A percentile compares a stretch with the other conserved stretches of the same genome.
These are phyloP conservation scores for Nigrospora sphaerica DNA, from an alignment of 2,329 filamentous ascomycete genomes.

Conservation along the genomic window DNA sequence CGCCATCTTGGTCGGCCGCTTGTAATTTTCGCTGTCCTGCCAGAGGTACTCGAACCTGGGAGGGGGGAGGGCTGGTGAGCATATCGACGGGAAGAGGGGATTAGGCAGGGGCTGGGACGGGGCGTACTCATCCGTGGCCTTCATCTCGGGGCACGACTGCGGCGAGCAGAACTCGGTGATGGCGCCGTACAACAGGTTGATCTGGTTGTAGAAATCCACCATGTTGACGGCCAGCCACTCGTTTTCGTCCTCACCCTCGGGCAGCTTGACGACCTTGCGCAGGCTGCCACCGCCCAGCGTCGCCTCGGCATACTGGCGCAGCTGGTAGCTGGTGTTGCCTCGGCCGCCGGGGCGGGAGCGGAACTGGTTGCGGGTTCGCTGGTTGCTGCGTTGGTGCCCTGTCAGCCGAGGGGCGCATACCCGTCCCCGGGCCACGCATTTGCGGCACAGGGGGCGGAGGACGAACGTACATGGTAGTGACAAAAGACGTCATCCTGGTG, in stretches of 20 bases:
- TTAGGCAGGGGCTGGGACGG: neutral
- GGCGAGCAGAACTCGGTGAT: conserved; percentile 99
- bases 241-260: conserved; percentile 94
- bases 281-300: conserved; percentile 91
- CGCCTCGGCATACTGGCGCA: conserved; percentile 96
- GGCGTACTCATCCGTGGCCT: conserved; percentile 92
- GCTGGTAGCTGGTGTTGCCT: conserved; percentile 78
- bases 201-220: conserved; percentile 99
- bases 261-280: conserved; percentile 91
- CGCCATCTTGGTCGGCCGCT: conserved; percentile 95
- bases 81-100: neutral
- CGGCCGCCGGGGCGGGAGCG: conserved; percentile 79
- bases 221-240: conserved; percentile 99
- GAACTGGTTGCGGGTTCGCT: conserved; percentile 84
- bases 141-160: conserved; percentile 97
- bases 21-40: conserved; percentile 93
- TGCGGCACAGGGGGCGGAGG: conserved; percentile 12
- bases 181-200: conserved; percentile 96
- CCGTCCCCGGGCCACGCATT: conserved; percentile 5
- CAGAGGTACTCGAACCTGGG: conserved; percentile 92
- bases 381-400: conserved; percentile 54
- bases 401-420: conserved; percentile 13
- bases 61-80: conserved; percentile 3
- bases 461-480: conserved; percentile 52
- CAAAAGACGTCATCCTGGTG: conserved; percentile 64